Percentiles rank a stretch among this genome's conserved stretches.
Conservation (phyloP, 2,329 filamentous ascomycete species). For the Phyllosticta paracitricarpa region DNA sequence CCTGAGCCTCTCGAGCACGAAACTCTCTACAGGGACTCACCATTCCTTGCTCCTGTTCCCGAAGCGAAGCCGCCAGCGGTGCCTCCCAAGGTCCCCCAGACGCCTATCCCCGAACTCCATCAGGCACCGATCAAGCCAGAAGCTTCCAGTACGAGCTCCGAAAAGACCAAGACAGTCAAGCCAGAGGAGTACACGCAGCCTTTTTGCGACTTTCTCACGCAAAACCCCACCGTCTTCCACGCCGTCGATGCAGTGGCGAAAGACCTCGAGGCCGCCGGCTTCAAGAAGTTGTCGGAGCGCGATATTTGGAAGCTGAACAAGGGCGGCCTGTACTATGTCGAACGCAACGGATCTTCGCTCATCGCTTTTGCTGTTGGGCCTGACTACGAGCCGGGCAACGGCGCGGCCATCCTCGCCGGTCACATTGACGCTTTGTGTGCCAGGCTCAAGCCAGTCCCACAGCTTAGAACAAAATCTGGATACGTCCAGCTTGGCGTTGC, state of each 20-base stretch:
- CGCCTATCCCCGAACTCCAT: constrained; percentile 1
- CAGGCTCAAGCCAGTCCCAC: constrained; percentile 82
- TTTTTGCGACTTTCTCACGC: constrained; percentile 76
- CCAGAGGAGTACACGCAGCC: constrained; percentile 58
- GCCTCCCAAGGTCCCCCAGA: constrained; percentile 23
- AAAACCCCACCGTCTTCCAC: constrained; percentile 91
- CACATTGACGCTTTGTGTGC: constrained; percentile 91
- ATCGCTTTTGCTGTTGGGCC: constrained; percentile 79
- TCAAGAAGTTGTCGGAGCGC: constrained; percentile 67
- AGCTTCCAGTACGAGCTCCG: constrained; percentile 11
- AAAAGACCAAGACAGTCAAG: constrained; percentile 15
- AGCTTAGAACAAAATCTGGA: constrained; percentile 71
- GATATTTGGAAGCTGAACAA: constrained; percentile 70
- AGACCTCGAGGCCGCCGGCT: constrained; percentile 63
- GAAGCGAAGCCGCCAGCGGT: constrained; percentile 25
- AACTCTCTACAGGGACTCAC: constrained; percentile 13
- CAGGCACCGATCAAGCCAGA: constrained; percentile 4
- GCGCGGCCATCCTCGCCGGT: constrained; percentile 77
- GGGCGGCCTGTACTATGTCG: constrained; percentile 82
- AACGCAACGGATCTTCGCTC: constrained; percentile 74
- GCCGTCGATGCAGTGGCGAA: constrained; percentile 68
- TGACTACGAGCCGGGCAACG: constrained; percentile 74
- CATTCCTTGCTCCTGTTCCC: constrained; percentile 11
- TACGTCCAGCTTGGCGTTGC: constrained; percentile 86
- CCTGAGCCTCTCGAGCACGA: constrained; percentile 9